These are phyloP conservation scores for Russula dissimulans DNA, from an alignment of 768 basidiomycete genomes.

Conservation along the genomic window DNA sequence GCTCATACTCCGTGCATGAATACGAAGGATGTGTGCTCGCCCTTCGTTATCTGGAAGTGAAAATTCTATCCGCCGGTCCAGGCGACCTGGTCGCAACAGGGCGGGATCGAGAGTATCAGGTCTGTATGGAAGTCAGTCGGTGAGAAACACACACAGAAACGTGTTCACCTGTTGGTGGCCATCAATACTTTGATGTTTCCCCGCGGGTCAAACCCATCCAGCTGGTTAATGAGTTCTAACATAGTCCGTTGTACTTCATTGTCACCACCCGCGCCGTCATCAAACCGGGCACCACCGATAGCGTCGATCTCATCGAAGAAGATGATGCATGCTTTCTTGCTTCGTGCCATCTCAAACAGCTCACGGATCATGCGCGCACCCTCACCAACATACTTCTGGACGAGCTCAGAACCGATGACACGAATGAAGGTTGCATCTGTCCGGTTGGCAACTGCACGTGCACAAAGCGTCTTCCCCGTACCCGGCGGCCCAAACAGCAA, in stretches of 20 bases:
- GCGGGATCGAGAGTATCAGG: slow-evolving; percentile 98
- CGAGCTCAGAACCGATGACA: slow-evolving; percentile 96
- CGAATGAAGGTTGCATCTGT: slow-evolving; percentile 99
- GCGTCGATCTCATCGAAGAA: slow-evolving; percentile 99
- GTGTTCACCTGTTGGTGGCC: slow-evolving; percentile 89
- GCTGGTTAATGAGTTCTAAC: slow-evolving; percentile 97
- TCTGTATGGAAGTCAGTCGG: slow-evolving; percentile 33
- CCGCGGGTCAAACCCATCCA: slow-evolving; percentile 96
- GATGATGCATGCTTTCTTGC: slow-evolving; percentile 98
- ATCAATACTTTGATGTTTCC: slow-evolving; percentile 99
- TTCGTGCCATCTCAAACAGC: slow-evolving; percentile 97
- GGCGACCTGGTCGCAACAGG: slow-evolving; percentile 85
- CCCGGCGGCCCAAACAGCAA: slow-evolving; percentile 93
- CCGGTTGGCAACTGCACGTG: slow-evolving; percentile 94
- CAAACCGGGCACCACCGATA: slow-evolving; percentile 95
- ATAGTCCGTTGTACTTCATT: slow-evolving; percentile 99
- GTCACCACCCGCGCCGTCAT: slow-evolving; percentile 97
- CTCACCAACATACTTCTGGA: slow-evolving; percentile 99
- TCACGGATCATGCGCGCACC: slow-evolving; percentile 98
- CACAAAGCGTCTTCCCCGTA: slow-evolving; percentile 98
- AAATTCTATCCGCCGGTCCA: slow-evolving; percentile 97
- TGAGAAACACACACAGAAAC: neutral
- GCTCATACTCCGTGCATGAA: slow-evolving; percentile 97
- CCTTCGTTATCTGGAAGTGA: slow-evolving; percentile 92
- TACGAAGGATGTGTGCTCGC: slow-evolving; percentile 91